Evolutionary conservation across 78 protist genomes (phyloP).

Genomic region (Planoprotostelium fungivorum): DNA sequence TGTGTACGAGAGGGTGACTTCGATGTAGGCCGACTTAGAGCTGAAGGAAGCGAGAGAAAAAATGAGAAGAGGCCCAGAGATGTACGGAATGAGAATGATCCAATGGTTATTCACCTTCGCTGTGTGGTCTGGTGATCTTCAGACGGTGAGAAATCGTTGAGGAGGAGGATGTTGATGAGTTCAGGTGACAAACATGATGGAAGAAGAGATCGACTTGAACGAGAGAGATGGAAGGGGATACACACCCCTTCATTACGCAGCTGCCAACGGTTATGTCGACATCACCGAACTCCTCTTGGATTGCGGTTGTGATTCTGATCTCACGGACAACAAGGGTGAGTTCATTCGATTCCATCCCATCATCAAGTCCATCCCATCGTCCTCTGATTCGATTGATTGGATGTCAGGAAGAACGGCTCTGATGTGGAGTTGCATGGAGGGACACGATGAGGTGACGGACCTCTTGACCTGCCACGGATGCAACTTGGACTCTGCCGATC

Average conservation of each 20-base stretch:
- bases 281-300: background rate
- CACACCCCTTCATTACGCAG: slow-evolving; percentile 34
- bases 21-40: too few species aligned
- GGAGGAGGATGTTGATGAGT: background rate
- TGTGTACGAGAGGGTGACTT: too few species aligned
- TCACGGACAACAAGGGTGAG: slow-evolving; percentile 2
- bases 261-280: slow-evolving; percentile 8
- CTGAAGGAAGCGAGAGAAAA: too few species aligned
- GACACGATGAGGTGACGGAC: background rate
- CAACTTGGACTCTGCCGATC: background rate
- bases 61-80: too few species aligned
- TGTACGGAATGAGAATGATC: slow-evolving; percentile 3
- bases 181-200: background rate
- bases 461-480: background rate
- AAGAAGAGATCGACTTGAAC: slow-evolving; percentile 17
- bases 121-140: background rate
- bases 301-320: background rate
- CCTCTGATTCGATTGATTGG: background rate
- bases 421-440: background rate
- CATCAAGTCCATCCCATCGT: too few species aligned
- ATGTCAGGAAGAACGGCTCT: background rate
- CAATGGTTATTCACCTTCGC: background rate
- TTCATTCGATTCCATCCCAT: too few species aligned
- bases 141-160: slow-evolving; percentile 8
- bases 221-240: slow-evolving; percentile 33